phyloP scores from a whole-genome alignment of 2,329 filamentous ascomycete species.

The Colletotrichum spaethianum region DNA sequence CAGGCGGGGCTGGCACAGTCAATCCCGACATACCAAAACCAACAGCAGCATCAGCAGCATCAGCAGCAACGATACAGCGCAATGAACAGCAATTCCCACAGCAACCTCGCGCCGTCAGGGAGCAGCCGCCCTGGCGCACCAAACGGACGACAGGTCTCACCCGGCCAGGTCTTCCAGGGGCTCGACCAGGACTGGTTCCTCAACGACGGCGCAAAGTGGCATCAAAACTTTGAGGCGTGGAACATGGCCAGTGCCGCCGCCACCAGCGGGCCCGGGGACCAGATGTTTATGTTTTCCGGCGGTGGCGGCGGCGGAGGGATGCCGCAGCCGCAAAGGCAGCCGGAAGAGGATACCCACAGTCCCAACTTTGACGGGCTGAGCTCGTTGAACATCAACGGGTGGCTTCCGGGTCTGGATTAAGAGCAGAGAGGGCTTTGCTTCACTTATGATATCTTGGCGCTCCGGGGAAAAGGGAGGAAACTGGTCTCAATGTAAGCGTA shows the following conservation, averaged over 20 bases:
- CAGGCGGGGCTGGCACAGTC: constrained; percentile 45
- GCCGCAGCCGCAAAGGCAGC: constrained; percentile 17
- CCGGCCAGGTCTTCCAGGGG: constrained; percentile 52
- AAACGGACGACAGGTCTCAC: constrained; percentile 46
- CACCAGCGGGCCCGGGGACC: constrained; percentile 17
- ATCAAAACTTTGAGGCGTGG: constrained; percentile 71
- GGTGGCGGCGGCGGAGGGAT: constrained; percentile 1
- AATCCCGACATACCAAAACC: constrained; percentile 48
- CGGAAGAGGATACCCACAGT: constrained; percentile 34
- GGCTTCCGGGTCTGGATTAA: constrained; percentile 55
- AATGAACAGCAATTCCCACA: constrained; percentile 1
- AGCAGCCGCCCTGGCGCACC: constrained; percentile 1
- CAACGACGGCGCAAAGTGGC: constrained; percentile 70
- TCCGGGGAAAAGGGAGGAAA: background rate
- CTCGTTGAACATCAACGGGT: constrained; percentile 51
- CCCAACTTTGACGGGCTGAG: constrained; percentile 50
- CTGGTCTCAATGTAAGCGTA: background rate
- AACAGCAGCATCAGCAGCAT: constrained; percentile 35
- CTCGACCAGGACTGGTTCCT: constrained; percentile 72
- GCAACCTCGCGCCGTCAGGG: constrained; percentile 4
- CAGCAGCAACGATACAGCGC: constrained; percentile 34
- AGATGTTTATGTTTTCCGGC: constrained; percentile 41
- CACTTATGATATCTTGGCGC: background rate
- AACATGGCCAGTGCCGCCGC: constrained; percentile 49
- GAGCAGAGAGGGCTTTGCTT: background rate